Evolutionary conservation across 2,329 filamentous ascomycete genomes (phyloP).

Genomic region (Trichoderma simmonsii): DNA sequence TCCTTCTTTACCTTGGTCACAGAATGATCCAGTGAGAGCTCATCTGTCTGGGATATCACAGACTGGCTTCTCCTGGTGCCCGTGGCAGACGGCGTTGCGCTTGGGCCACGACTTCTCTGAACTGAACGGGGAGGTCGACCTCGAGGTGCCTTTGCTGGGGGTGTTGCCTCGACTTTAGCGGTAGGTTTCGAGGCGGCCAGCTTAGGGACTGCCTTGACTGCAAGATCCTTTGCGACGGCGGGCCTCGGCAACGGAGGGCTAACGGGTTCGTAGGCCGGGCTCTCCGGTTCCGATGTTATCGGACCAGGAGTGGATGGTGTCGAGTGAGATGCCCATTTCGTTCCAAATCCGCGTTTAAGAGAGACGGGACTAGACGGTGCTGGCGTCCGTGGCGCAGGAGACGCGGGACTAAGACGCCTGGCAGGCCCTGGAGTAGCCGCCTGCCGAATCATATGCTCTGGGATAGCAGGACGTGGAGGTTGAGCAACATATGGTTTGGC

Average conservation of each 20-base stretch:
- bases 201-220: slow-evolving; percentile 33
- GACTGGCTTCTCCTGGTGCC: slow-evolving; percentile 44
- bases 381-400: slow-evolving; percentile 36
- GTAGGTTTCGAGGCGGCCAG: slow-evolving; percentile 30
- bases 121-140: slow-evolving; percentile 37
- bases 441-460: slow-evolving; percentile 43
- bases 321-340: slow-evolving; percentile 56
- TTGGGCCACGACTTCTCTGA: slow-evolving; percentile 35
- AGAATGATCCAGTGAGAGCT: slow-evolving; percentile 44
- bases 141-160: slow-evolving; percentile 26
- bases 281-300: slow-evolving; percentile 39
- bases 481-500: slow-evolving; percentile 33
- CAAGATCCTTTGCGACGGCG: slow-evolving; percentile 26
- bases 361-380: slow-evolving; percentile 29
- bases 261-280: slow-evolving; percentile 57
- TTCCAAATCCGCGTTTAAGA: slow-evolving; percentile 44
- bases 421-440: slow-evolving; percentile 33
- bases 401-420: slow-evolving; percentile 32
- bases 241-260: slow-evolving; percentile 51
- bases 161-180: slow-evolving; percentile 25
- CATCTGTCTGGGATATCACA: slow-evolving; percentile 46
- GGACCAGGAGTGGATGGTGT: slow-evolving; percentile 57
- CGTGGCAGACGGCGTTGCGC: slow-evolving; percentile 36
- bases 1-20: slow-evolving; percentile 57
- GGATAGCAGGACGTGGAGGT: slow-evolving; percentile 36